Evolutionary conservation across 805 yeast genomes (phyloP).

Genomic region (Ogataea thermomethanolica): DNA sequence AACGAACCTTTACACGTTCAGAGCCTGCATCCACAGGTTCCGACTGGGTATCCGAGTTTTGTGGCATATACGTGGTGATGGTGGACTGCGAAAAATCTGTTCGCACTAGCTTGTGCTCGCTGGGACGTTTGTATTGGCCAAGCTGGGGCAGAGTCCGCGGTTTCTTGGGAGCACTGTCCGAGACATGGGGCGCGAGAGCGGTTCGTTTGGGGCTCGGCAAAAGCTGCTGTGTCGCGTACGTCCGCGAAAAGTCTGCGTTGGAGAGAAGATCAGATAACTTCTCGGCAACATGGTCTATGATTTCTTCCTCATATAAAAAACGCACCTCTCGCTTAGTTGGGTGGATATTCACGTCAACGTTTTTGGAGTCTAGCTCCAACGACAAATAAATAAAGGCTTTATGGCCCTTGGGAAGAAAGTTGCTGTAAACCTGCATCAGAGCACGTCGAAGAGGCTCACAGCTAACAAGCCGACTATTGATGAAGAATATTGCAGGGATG

Average conservation of each 20-base stretch:
- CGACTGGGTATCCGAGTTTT: constrained; percentile 1
- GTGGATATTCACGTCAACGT: constrained; percentile 90
- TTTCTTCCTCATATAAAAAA: constrained; percentile 82
- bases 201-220: constrained; percentile 37
- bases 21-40: background rate
- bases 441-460: constrained; percentile 81
- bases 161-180: constrained; percentile 8
- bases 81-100: constrained; percentile 66
- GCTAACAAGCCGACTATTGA: constrained; percentile 76
- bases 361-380: constrained; percentile 60
- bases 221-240: constrained; percentile 62
- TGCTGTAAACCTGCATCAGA: constrained; percentile 54
- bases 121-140: constrained; percentile 34
- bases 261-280: constrained; percentile 49
- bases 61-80: constrained; percentile 37
- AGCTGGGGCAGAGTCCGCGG: constrained; percentile 6
- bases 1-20: constrained; percentile 39
- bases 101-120: constrained; percentile 66
- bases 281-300: constrained; percentile 56
- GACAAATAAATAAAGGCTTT: constrained; percentile 76
- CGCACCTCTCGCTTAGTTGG: constrained; percentile 94
- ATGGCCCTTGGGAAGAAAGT: constrained; percentile 73
- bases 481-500: constrained; percentile 71
- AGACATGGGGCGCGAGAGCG: constrained; percentile 12
- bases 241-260: constrained; percentile 61